Evolutionary conservation across 1,284 basidiomycete species (phyloP), one percentile per base, ranked within the genome.

Genomic region (Uromyces viciae-fabae): DNA sequence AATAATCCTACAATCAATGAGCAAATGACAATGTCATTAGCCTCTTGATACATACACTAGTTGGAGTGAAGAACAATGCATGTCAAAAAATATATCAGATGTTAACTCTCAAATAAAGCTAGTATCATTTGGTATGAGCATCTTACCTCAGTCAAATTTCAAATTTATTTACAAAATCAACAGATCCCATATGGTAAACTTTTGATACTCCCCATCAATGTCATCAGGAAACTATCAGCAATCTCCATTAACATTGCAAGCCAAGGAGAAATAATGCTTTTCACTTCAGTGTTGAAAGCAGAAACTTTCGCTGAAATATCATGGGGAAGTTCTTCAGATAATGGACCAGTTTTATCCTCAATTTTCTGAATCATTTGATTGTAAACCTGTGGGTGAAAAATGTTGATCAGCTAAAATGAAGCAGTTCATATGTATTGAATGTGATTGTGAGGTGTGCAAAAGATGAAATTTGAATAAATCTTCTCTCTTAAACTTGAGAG

Each of bases 141-240:
- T 87, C 91, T 83, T 84, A 95, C 94, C 88, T 93, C 90, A 69
- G 97, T 98, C 85, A 98, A 87, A 88, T 93, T 95, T 82, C 94
- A 90, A 86, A 99, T 98, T 87, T 99, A 96, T 88, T 99, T 99
- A 88, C 97, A 99, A 85, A 99, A 99, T 96, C 96, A 99, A 83
- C 97, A 90, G 83, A 99, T 98, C 84, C 97, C 96, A 85, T 99
- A 99, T 31, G 96, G 97, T 15, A 98, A 95, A 84, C 91, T 93
- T 84, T 98, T 95, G 90, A 98, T 91, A 82, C 93, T 95, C 83
- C 98, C 94, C 84, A 99, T 97, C 85, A 99, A 98, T 22, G 95
- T 98, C 54, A 93, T 88, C 81, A 99, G 88, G 88, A 99, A 98
- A 84, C 92, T 94, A 85, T 98, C 96, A 69, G 96, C 97, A 82